Conservation (phyloP, 2,329 filamentous ascomycete genomes). For the Colletotrichum sp. region DNA sequence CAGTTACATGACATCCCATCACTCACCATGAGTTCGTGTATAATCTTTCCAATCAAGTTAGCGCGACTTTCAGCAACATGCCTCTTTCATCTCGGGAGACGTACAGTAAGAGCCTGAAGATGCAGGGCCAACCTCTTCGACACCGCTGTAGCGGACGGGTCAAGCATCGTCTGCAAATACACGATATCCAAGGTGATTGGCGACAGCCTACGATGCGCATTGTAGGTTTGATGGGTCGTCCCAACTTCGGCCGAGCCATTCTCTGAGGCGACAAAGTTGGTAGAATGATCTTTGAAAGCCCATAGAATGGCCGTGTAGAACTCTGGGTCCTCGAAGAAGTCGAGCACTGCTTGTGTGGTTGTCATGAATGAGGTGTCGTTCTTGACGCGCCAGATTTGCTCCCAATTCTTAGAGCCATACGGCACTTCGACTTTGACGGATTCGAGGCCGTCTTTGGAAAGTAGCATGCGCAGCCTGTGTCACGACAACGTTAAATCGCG, state of each 20-base stretch:
- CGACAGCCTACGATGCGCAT: background rate
- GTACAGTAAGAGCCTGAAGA: background rate
- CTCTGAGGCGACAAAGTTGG: background rate
- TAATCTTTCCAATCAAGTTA: background rate
- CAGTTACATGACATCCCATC: accelerated
- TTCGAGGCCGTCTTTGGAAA: background rate
- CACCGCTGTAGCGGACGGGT: background rate
- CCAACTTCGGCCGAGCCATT: background rate
- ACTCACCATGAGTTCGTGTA: background rate
- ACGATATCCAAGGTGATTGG: background rate
- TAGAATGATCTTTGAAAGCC: background rate
- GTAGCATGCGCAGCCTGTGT: background rate
- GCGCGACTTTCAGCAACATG: background rate
- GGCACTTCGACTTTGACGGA: background rate
- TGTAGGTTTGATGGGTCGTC: background rate
- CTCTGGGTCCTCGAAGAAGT: background rate
- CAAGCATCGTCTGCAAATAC: background rate
- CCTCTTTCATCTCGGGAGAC: background rate
- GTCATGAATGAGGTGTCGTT: background rate
- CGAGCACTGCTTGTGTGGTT: background rate
- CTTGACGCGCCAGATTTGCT: background rate
- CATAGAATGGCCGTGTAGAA: background rate
- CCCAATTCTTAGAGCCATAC: background rate
- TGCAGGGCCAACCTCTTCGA: background rate
- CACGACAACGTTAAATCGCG: accelerated